phyloP scores from a whole-genome alignment of 225 moss, liverwort and hornwort genomes.

The Neckera pumila region DNA sequence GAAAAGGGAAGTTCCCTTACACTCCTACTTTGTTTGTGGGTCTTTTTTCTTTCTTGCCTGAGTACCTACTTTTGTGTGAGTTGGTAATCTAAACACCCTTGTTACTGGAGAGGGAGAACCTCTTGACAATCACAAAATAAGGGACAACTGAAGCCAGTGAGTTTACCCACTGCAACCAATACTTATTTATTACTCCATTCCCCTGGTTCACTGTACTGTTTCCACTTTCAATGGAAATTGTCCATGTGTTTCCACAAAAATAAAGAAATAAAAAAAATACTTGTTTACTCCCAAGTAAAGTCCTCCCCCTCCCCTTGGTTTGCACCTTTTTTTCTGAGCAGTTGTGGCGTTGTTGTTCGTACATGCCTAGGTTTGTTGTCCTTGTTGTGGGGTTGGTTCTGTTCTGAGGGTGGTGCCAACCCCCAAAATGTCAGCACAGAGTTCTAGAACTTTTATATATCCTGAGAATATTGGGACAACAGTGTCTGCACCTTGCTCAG shows the following conservation, averaged over 20 bases:
- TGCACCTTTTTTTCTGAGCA: neutral
- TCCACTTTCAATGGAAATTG: too few relatives aligned
- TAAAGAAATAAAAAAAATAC: too few relatives aligned
- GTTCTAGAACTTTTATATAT: neutral
- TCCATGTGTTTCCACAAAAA: too few relatives aligned
- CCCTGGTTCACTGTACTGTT: too few relatives aligned
- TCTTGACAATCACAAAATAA: too few relatives aligned
- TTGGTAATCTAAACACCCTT: neutral
- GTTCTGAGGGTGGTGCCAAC: neutral
- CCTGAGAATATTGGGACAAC: neutral
- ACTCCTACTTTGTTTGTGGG: neutral
- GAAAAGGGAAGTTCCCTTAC: accelerated
- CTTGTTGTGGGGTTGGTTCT: too few relatives aligned
- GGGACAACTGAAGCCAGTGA: neutral
- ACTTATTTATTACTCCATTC: too few relatives aligned
- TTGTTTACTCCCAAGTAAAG: neutral
- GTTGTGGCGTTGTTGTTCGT: neutral
- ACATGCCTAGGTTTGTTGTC: neutral
- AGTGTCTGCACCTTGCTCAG: neutral
- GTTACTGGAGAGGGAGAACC: too few relatives aligned
- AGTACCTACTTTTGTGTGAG: neutral
- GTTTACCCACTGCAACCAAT: too few relatives aligned
- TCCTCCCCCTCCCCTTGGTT: neutral
- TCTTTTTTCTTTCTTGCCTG: neutral
- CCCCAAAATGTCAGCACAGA: neutral